Percentiles rank a stretch among this genome's conserved stretches.
Conservation (phyloP, 805 yeast genomes). For the Kazachstania bromeliacearum region DNA sequence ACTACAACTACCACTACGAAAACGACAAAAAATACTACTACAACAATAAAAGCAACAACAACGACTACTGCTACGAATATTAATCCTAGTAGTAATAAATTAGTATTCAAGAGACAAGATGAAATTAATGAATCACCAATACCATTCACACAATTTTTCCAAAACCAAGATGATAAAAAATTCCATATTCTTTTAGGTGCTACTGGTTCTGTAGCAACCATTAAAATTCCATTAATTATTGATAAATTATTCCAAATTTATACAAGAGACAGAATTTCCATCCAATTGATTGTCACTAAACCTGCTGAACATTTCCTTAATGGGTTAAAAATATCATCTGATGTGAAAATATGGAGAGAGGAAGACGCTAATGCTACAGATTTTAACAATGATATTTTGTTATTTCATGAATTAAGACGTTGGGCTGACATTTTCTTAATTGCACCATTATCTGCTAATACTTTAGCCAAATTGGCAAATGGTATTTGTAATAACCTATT, state of each 20-base stretch:
- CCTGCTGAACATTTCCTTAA: constrained; percentile 62
- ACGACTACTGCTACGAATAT: too few relatives aligned
- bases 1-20: constrained; percentile 16
- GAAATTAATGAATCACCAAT: constrained; percentile 39
- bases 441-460: constrained; percentile 73
- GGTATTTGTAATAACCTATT: constrained; percentile 72
- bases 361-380: constrained; percentile 43
- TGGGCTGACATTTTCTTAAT: constrained; percentile 78
- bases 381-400: constrained; percentile 47
- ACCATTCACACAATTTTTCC: constrained; percentile 65
- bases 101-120: constrained; percentile 3
- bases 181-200: constrained; percentile 85
- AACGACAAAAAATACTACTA: constrained; percentile 2
- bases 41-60: too few relatives aligned
- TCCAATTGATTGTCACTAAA: constrained; percentile 76
- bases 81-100: too few relatives aligned
- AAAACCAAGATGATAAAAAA: constrained; percentile 70
- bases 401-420: constrained; percentile 69
- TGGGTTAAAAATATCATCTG: constrained; percentile 55
- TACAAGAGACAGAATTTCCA: constrained; percentile 62
- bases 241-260: constrained; percentile 77
- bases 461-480: constrained; percentile 63
- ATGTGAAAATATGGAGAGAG: constrained; percentile 79
- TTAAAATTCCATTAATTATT: constrained; percentile 82
- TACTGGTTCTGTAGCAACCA: constrained; percentile 94